Evolutionary conservation across 2,329 filamentous ascomycete species (phyloP).

Genomic region (Myriosclerotinia scirpicola): DNA sequence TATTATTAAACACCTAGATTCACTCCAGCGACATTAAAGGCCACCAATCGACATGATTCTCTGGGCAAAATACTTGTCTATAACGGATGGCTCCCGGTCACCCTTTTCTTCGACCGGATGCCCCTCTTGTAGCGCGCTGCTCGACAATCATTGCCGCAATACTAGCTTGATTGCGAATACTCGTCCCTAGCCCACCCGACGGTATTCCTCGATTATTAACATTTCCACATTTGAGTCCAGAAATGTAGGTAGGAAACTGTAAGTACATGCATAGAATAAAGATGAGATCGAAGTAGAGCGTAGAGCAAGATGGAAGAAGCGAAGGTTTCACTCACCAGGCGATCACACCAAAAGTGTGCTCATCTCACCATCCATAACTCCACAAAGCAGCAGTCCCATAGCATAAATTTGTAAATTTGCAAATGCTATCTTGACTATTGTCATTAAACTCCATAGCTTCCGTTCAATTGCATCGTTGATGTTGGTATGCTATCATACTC

Average conservation of each 20-base stretch:
- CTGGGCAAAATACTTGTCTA: not conserved
- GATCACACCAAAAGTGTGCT: too few relatives aligned
- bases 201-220: not conserved
- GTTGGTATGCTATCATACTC: not conserved
- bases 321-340: too few relatives aligned
- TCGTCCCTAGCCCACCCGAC: too few relatives aligned
- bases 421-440: not conserved
- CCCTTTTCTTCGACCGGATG: not conserved
- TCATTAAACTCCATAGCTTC: constrained; percentile 11
- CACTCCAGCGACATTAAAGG: not conserved
- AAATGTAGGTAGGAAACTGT: not conserved
- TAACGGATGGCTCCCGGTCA: not conserved
- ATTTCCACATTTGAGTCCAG: not conserved
- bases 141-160: too few relatives aligned
- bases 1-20: too few relatives aligned
- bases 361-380: not conserved
- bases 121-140: too few relatives aligned
- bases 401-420: not conserved
- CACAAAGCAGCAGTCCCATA: not conserved
- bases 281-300: not conserved
- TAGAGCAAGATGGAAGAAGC: not conserved
- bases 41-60: not conserved
- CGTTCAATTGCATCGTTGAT: not conserved
- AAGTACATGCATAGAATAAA: not conserved
- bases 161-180: too few relatives aligned